Evolutionary conservation across 192 early-diverging fungal species (phyloP), one percentile per base, ranked within the genome.

Genomic region (Lunasporangiospora selenospora): DNA sequence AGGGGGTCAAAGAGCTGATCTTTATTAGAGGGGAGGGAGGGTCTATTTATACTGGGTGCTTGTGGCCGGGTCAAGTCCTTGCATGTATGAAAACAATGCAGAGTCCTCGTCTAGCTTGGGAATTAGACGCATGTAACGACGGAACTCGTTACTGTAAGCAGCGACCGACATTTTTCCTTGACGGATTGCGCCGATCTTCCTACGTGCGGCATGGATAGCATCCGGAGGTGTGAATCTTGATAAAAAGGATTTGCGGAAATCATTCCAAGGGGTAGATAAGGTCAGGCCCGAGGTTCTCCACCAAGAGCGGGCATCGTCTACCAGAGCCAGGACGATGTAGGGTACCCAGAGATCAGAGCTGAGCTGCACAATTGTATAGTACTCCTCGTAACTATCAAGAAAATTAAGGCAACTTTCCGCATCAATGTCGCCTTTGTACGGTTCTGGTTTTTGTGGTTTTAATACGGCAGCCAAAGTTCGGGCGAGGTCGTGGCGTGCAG

Each of bases 361-460:
- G 19, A 58, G 44, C 5, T 46, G 19, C 11, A 58, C 44, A 13
- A 45, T 45, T 10, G 37, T 12, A 21, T 36, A 58, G 27, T 58
- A 58, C 23, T 46, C 42, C 26, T 32, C 56, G 4, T 58, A 40
- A 23, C 23, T 58, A 3, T 45, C 56, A 21, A 47, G 8, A 21
- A 58, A 58, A 23, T 58, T 58, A 24, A 58, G 33, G 44, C 30
- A 45, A 4, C 13, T 33, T n/a, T 30, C 32, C 24, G 39, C 54
- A 21, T 54, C 53, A 10, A 54, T 31, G 4, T 13, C 37, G 18
- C 53, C 54, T 8, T 11, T 7, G 33, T 45, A 58, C 2, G 56
- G 56, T 3, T 19, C 23, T 3, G 56, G 56, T 47, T 58, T 58
- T 3, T 13, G 29, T n/a, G 56, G 56, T 19, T 58, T 58, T 19